Evolutionary conservation across 2,329 filamentous ascomycete species (phyloP), one percentile per base, ranked within the genome.

Genomic region (Fusarium poae): DNA sequence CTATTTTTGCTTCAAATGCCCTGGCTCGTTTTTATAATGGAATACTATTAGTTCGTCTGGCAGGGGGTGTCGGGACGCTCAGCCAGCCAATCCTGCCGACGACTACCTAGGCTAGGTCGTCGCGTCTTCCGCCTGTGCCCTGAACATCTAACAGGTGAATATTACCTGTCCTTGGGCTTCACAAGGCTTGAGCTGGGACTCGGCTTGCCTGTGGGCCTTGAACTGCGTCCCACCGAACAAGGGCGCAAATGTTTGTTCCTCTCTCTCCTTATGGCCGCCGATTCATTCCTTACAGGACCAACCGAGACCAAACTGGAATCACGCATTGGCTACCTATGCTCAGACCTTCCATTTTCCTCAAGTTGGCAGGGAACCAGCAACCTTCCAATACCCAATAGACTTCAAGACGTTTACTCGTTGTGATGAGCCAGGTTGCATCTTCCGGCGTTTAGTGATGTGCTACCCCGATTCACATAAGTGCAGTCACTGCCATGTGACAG

Each of bases 401-500:
- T 29, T 43, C 62, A 48, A 57, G 49, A 48, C 35, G 48, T 62
- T 63, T 25, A 56, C 63, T 63, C 48, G 58, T 46, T 68, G 55
- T 62, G 48, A 65, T 48, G 42, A 53, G 50, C 49, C 60, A 50
- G 52, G 50, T 52, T 51, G 44, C 34, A 59, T 61, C 68, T 18
- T 65, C 56, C 64, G 59, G 60, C 40, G 42, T 64, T 63, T 43
- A 27, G 27, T 27, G 27, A 51, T 69, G 66, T 60, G 65, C 68
- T 66, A 62, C 40, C 52, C 49, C 40, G 46, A 71, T 57, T 64
- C 57, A 54, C 60, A 45, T 51, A 70, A 70, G 57, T 49, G 64
- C 62, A 65, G 50, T 56, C 68, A 69, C 61, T 53, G 40, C 51
- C 58, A 62, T 73, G 63, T 72, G 66, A 72, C 57, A 53, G 42